Conservation (phyloP, 2,329 filamentous ascomycete species). For the Clarireedia monteithiana region DNA sequence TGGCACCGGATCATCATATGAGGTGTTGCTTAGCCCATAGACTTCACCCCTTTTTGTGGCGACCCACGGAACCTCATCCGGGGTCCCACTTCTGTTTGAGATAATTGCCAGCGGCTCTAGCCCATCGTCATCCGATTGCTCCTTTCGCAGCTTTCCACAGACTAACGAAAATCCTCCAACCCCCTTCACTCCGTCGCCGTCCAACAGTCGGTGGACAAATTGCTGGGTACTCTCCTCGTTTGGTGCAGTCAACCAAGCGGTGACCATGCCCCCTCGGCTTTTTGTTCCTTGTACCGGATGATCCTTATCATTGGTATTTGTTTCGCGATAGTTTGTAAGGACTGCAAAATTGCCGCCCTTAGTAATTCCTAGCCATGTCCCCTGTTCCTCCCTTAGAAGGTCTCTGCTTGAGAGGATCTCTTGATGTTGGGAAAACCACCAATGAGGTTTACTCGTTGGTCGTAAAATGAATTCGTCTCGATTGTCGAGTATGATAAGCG, state of each 20-base stretch:
- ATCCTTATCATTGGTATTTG: slow-evolving; percentile 38
- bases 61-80: slow-evolving; percentile 50
- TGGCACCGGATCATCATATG: slow-evolving; percentile 42
- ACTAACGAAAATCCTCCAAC: slow-evolving; percentile 61
- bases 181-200: slow-evolving; percentile 45
- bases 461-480: slow-evolving; percentile 65
- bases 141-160: slow-evolving; percentile 49
- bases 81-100: slow-evolving; percentile 49
- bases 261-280: slow-evolving; percentile 58
- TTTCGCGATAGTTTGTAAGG: slow-evolving; percentile 60
- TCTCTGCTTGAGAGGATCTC: slow-evolving; percentile 51
- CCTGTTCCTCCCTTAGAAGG: slow-evolving; percentile 52
- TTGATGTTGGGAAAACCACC: slow-evolving; percentile 40
- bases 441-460: slow-evolving; percentile 55
- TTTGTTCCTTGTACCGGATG: slow-evolving; percentile 46
- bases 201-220: slow-evolving; percentile 46
- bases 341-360: slow-evolving; percentile 52
- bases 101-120: slow-evolving; percentile 51
- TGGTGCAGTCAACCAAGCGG: slow-evolving; percentile 48
- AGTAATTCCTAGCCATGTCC: slow-evolving; percentile 60
- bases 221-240: slow-evolving; percentile 40
- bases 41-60: slow-evolving; percentile 42
- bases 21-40: slow-evolving; percentile 56
- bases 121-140: slow-evolving; percentile 11
- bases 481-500: slow-evolving; percentile 70